Base-by-base conservation (phyloP, 2,329 filamentous ascomycete genomes). In the Colletotrichum cuscutae region DNA sequence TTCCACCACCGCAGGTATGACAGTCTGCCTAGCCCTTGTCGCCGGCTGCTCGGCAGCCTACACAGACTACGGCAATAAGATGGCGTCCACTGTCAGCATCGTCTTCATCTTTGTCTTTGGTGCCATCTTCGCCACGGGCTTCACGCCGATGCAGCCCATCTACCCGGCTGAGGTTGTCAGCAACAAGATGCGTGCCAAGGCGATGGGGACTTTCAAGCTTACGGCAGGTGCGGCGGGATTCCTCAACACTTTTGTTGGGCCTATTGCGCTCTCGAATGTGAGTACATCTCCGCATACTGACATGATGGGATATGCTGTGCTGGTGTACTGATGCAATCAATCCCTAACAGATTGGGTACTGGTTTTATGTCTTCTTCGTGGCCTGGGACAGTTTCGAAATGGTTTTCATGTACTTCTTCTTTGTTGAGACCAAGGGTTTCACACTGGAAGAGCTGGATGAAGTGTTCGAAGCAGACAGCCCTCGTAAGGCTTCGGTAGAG, bases 381-480 rank as follows among this genome's bases (percentile, higher is more conserved):
- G 77, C 79, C 22, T 82, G 80, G 80, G 81, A 82, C 65, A 76
- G 77, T 3, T 76, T 82, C 8, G 81, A 82, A 67, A 76, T 80
- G 12, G 71, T 69, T 1, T 78, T 76, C 32, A 75, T 76, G 72
- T 76, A 71, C 58, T 65, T 68, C 19, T 75, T 72, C 19, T 76
- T 71, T 9, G 75, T 88, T 46, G 87, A 90, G 78, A 90, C 88
- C 13, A 84, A 83, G 66, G 87, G 87, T 12, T 84, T 86, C 6
- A 89, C 87, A 19, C 84, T 89, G 5, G 87, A 89, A 76, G 87
- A 89, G 76, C 82, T 89, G 59, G 87, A 87, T 62, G 85, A 86
- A 77, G 86, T 89, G 76, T 89, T 89, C 79, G 81, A 82, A 74
- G 81, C 81, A 13, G 78, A 80, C 42, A 80, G 78, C 7, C 81